Percentiles rank a stretch among this genome's conserved stretches.
phyloP scores from a whole-genome alignment of 805 yeast genomes.

The Cyberlindnera maritima region DNA sequence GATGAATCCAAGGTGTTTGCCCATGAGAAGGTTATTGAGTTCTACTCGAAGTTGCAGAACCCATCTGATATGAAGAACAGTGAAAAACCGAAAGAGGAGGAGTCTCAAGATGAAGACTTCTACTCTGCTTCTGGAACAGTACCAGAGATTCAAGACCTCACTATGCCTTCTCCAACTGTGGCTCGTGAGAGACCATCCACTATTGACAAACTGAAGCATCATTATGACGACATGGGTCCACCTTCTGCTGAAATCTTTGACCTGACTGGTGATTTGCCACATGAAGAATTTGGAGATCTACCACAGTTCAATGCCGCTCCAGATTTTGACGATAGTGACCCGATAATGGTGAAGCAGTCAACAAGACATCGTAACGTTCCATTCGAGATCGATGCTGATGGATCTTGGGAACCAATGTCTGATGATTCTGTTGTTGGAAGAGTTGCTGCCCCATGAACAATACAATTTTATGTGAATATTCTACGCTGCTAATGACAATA shows the following conservation, averaged over 20 bases:
- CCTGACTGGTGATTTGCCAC: background rate
- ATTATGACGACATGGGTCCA: background rate
- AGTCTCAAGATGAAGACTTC: background rate
- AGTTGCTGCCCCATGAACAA: background rate
- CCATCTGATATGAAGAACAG: constrained; percentile 28
- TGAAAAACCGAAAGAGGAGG: background rate
- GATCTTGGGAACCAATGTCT: background rate
- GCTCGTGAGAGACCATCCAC: too few relatives aligned
- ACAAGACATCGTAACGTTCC: background rate
- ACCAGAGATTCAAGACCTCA: background rate
- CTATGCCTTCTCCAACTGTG: too few relatives aligned
- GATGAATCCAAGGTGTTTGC: constrained; percentile 60
- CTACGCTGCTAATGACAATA: too few relatives aligned
- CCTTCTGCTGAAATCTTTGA: background rate
- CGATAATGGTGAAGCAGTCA: background rate
- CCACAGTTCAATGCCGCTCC: background rate
- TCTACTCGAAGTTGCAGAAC: constrained; percentile 42
- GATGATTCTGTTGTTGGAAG: constrained; percentile 8
- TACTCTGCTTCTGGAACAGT: background rate
- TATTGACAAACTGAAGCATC: background rate
- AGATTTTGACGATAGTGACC: background rate
- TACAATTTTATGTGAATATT: background rate
- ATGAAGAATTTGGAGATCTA: background rate
- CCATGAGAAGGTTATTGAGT: constrained; percentile 65
- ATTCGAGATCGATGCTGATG: background rate